Base-by-base conservation (phyloP, 257 asterid species). In the Salvia splendens region DNA sequence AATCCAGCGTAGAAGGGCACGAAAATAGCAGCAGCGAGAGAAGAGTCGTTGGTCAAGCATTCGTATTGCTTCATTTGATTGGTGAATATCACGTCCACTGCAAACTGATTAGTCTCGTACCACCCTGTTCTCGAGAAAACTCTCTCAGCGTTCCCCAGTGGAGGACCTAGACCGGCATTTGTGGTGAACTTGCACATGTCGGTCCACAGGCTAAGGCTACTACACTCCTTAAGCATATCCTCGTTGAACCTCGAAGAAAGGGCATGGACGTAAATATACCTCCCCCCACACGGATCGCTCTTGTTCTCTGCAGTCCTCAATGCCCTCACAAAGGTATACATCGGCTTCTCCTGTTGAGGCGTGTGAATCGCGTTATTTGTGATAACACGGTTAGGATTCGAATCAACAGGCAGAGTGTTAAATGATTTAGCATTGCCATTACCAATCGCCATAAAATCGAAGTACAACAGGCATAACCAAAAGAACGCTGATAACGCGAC, bases 1-100 rank as follows among this genome's bases (percentile, higher is more conserved):
- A 91, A 86, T 0, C 97, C 97, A 2, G 97, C 96, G 62, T 81
- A 91, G 72, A 84, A 84, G 8, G 89, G 89, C 47, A 84, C 89
- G 40, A 79, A 84, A 17, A 84, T 50, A 4, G 89, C 87, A 45
- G 89, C 85, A 50, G 89, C 89, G 17, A 79, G 81, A 20, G 89
- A 84, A 5, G 89, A 84, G 52, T 84, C 89, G 3, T 77, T 81
- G 10, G 89, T 84, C 73, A 84, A 69, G 77, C 89, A 84, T 5
- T 79, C 82, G 6, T 81, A 84, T 42, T 79, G 89, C 75, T 81
- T 81, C 89, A 84, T 84, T 40, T 85, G 75, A 20, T 79, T 81
- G 73, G 55, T 53, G 48, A 84, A 84, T 51, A 81, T 84, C 55
- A 84, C 81, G 20, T 84, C 89, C 38, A 84, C 75, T 0, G 86